Evolutionary conservation across 176 grass and related monocot genomes (phyloP), one percentile per base, ranked within the genome.

Genomic region (Tuctoria greenei): DNA sequence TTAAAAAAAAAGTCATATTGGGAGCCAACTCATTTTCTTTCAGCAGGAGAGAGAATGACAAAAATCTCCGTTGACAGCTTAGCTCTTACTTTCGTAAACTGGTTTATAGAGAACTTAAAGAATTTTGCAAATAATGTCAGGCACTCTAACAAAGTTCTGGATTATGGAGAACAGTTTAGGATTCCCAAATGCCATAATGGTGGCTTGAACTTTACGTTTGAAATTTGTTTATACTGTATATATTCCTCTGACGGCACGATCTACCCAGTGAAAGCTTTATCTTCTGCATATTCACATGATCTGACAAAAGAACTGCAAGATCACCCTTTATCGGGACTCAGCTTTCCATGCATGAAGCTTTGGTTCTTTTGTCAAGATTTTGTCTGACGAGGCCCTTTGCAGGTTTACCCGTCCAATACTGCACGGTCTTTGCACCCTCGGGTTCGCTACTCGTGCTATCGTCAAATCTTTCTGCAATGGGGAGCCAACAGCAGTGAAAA

Each of bases 371-470:
- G 8, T 1, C 23, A 59, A 77, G 52, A 86, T 77, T 68, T 28
- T 57, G 43, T 64, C 75, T 88, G 70, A 74, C 12, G 37, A 52
- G 6, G 25, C 27, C 55, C 56, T 59, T 10, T 81, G 43, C 76
- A 95, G 91, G 87, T 98, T 98, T 60, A 84, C 72, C 39, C 89
- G 91, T 51, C 91, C 91, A 8, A 92, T 99, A 44, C 91, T 88
- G 12, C 95, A 98, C 35, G 95, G 95, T 1, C 85, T 98, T n/a
- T 92, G 91, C 56, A 92, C 89, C 17, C 84, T 95, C 13, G 95
- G 95, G 37, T 90, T 88, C 52, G 76, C 91, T 18, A 41, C 82
- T 56, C 67, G 95, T 45, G 91, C 95, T 36, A 82, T 98, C 41
- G 79, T 98, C 51, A 94, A 82, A 81, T 92, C 67, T 62, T 77